phyloP scores from a whole-genome alignment of 2,329 filamentous ascomycete genomes.

The Alternaria postmessia region DNA sequence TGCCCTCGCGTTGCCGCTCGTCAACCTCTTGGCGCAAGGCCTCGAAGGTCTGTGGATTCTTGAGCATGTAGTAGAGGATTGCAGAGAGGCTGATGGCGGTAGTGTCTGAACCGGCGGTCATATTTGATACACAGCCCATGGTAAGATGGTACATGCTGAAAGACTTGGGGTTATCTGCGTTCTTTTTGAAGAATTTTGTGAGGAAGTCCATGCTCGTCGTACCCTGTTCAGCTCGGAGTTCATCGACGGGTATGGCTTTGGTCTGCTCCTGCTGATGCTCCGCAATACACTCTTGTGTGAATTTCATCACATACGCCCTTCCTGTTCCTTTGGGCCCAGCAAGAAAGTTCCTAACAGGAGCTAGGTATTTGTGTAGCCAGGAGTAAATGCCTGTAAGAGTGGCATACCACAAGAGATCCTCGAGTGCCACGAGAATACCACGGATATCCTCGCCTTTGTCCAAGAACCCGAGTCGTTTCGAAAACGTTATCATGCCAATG shows the following conservation, averaged over 20 bases:
- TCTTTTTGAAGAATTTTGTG: conserved; percentile 24
- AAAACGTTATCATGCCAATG: conserved; percentile 39
- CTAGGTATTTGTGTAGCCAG: conserved; percentile 43
- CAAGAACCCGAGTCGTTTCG: conserved; percentile 28
- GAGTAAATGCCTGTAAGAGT: conserved; percentile 25
- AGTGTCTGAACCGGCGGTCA: conserved; percentile 56
- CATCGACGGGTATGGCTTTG: conserved; percentile 16
- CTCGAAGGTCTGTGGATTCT: conserved; percentile 18
- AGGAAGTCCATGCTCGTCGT: conserved; percentile 21
- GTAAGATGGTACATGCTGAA: conserved; percentile 50
- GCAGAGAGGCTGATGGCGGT: conserved; percentile 51
- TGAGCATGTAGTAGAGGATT: conserved; percentile 33
- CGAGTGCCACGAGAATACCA: conserved; percentile 12
- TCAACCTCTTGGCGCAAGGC: conserved; percentile 28
- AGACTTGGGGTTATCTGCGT: conserved; percentile 35
- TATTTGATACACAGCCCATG: conserved; percentile 47
- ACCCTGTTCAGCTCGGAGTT: not conserved
- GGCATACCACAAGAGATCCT: conserved; percentile 15
- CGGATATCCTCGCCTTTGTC: conserved; percentile 22
- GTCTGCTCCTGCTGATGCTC: conserved; percentile 22
- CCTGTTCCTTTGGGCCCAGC: conserved; percentile 38
- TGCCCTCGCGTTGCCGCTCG: conserved; percentile 1
- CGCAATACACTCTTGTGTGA: conserved; percentile 15
- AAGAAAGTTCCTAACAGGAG: conserved; percentile 49
- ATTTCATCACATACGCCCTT: conserved; percentile 44